phyloP scores from a whole-genome alignment of 257 asterid species.

The Przewalskia tangutica region DNA sequence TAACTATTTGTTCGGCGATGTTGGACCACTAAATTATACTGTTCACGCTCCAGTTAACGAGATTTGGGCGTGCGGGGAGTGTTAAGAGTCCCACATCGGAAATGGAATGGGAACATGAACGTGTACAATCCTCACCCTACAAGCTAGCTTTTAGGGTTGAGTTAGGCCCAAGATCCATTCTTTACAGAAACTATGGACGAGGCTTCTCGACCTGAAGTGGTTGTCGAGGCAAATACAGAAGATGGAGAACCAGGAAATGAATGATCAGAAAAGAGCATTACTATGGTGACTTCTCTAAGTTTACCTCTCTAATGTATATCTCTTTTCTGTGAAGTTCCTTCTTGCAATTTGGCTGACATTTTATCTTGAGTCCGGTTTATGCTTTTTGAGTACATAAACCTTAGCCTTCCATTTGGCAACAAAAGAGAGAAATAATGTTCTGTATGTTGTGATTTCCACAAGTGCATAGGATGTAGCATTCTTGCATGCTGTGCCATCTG shows the following conservation, averaged over 20 bases:
- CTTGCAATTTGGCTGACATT: neutral
- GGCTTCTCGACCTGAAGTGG: neutral
- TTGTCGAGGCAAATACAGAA: slow-evolving; percentile 3
- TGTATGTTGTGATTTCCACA: neutral
- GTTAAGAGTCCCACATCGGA: too few relatives aligned
- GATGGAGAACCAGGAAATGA: slow-evolving; percentile 5
- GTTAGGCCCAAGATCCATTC: too few relatives aligned
- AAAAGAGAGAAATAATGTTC: neutral
- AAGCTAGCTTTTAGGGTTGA: too few relatives aligned
- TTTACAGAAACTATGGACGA: slow-evolving; percentile 7
- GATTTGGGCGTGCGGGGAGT: too few relatives aligned
- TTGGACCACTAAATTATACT: too few relatives aligned
- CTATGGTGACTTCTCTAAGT: slow-evolving; percentile 17
- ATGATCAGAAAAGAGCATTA: slow-evolving; percentile 19
- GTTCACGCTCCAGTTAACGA: too few relatives aligned
- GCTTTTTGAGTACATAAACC: neutral
- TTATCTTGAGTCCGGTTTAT: neutral
- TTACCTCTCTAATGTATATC: slow-evolving; percentile 18
- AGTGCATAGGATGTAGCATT: neutral
- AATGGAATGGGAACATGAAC: too few relatives aligned
- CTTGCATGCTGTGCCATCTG: neutral
- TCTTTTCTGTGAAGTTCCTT: slow-evolving; percentile 9
- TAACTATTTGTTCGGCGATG: too few relatives aligned
- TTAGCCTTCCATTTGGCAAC: neutral
- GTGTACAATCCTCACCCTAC: too few relatives aligned